Evolutionary conservation across 208 protist genomes (phyloP).

Genomic region (Leishmania aethiopica): DNA sequence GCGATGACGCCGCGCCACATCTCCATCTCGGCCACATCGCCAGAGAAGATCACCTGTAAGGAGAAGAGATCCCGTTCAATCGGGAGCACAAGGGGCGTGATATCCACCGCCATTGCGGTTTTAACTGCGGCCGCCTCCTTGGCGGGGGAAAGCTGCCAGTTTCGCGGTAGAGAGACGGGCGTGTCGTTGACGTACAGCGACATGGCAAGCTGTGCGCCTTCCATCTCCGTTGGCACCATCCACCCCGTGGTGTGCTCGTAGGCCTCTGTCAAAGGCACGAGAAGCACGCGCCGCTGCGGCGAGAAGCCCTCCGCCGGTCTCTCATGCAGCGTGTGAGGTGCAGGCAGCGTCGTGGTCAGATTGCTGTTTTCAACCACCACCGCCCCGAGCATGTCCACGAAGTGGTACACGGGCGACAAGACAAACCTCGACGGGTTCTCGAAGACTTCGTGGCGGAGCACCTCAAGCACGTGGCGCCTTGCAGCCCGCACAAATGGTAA

Average conservation of each 20-base stretch:
- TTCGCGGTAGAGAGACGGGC: constrained; percentile 40
- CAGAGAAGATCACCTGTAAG: constrained; percentile 58
- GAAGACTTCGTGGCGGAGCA: constrained; percentile 75
- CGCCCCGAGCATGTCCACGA: constrained; percentile 76
- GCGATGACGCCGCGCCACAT: constrained; percentile 77
- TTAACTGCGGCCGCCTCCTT: constrained; percentile 68
- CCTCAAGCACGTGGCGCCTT: constrained; percentile 46
- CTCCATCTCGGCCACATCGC: constrained; percentile 42
- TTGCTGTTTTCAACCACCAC: constrained; percentile 58
- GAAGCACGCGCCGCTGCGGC: constrained; percentile 55
- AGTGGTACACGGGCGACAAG: constrained; percentile 69
- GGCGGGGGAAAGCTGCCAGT: constrained; percentile 60
- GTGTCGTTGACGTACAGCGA: constrained; percentile 66
- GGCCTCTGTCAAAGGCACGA: constrained; percentile 59
- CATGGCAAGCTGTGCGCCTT: constrained; percentile 56
- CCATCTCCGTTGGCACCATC: constrained; percentile 69
- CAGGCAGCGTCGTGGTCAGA: constrained; percentile 65
- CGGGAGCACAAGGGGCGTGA: constrained; percentile 52
- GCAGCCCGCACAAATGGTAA: constrained; percentile 44
- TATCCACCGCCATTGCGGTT: constrained; percentile 59
- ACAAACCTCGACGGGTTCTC: constrained; percentile 55
- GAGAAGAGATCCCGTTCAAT: constrained; percentile 44
- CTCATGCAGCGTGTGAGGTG: constrained; percentile 47
- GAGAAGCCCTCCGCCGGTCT: constrained; percentile 46
- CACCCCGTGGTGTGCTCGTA: constrained; percentile 72